phyloP scores from a whole-genome alignment of 495 filamentous ascomycete species.

The Friedmanniomyces simplex region DNA sequence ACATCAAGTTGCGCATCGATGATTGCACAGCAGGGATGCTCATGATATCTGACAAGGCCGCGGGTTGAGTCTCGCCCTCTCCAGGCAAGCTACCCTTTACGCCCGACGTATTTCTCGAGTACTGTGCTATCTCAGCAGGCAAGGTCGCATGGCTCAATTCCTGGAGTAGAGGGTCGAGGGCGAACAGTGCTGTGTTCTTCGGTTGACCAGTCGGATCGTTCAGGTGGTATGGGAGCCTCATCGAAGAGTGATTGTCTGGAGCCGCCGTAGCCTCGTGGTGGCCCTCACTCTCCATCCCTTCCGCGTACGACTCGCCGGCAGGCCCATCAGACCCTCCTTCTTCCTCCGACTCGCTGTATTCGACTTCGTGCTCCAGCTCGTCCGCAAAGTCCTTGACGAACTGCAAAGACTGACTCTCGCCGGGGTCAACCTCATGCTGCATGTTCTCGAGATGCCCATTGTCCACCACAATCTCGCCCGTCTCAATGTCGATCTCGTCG shows the following conservation, averaged over 20 bases:
- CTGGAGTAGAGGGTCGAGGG: neutral
- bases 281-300: neutral
- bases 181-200: neutral
- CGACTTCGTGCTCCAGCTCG: conserved; percentile 10
- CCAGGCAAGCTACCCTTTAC: too few relatives aligned
- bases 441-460: conserved; percentile 62
- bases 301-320: neutral
- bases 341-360: conserved; percentile 8
- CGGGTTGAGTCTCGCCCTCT: too few relatives aligned
- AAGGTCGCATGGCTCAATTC: neutral
- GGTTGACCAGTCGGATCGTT: too few relatives aligned
- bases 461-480: conserved; percentile 69
- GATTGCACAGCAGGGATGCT: conserved; percentile 5
- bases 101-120: too few relatives aligned
- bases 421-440: conserved; percentile 20
- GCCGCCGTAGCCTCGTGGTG: neutral
- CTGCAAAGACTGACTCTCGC: conserved; percentile 8
- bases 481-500: conserved; percentile 71
- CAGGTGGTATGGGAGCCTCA: too few relatives aligned
- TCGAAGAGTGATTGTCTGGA: too few relatives aligned
- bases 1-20: conserved; percentile 3
- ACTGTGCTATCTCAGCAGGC: neutral
- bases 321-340: neutral
- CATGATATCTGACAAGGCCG: too few relatives aligned
- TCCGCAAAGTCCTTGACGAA: conserved; percentile 21